Evolutionary conservation across 176 grass and related monocot genomes (phyloP).

Genomic region (Raddia distichophylla): DNA sequence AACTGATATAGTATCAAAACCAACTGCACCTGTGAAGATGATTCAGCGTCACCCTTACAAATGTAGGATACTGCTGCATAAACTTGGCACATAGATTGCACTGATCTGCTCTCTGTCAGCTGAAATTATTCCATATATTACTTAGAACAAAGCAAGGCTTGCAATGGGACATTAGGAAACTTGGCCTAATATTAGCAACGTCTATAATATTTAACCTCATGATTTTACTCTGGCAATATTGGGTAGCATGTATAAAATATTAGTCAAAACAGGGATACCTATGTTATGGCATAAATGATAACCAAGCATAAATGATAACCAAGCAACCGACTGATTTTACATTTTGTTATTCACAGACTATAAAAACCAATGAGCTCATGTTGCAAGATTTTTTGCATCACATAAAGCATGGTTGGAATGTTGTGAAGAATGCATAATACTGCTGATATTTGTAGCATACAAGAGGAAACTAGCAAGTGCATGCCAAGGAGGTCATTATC

Average conservation of each 20-base stretch:
- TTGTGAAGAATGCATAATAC: slow-evolving; percentile 2
- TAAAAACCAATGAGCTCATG: neutral
- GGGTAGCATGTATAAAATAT: neutral
- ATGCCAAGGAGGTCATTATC: neutral
- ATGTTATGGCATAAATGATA: neutral
- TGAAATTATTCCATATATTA: slow-evolving; percentile 44
- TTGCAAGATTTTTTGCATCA: slow-evolving; percentile 14
- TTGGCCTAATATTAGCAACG: slow-evolving; percentile 23
- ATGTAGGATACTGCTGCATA: slow-evolving; percentile 95
- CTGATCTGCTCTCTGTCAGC: slow-evolving; percentile 89
- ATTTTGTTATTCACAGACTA: neutral
- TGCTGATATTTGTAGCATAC: slow-evolving; percentile 13
- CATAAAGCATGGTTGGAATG: neutral
- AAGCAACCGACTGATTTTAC: neutral
- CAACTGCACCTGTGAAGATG: slow-evolving; percentile 78
- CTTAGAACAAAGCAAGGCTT: slow-evolving; percentile 29
- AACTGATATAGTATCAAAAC: slow-evolving; percentile 12
- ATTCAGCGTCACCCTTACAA: slow-evolving; percentile 89
- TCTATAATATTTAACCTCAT: neutral
- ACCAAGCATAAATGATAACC: neutral
- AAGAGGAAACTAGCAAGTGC: slow-evolving; percentile 28
- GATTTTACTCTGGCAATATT: neutral
- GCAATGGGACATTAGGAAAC: slow-evolving; percentile 28
- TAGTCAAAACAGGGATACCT: neutral
- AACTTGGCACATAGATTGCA: slow-evolving; percentile 95